Evolutionary conservation across 2,329 filamentous ascomycete genomes (phyloP).

Genomic region (Phoma sp.): DNA sequence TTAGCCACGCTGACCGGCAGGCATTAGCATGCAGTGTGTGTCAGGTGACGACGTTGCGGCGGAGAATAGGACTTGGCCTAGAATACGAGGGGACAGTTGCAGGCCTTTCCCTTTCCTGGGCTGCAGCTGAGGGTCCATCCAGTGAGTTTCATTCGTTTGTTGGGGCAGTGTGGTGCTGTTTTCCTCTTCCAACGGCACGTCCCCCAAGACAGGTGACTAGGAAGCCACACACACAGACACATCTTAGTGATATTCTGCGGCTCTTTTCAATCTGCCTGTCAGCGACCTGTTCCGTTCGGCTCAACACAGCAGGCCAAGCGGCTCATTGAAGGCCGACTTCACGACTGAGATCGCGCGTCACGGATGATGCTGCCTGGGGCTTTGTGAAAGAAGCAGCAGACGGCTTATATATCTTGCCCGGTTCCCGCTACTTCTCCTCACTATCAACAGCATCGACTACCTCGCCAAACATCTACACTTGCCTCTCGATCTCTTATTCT

Average conservation of each 20-base stretch:
- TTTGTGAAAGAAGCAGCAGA: not conserved
- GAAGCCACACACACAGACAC: not conserved
- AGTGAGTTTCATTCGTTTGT: conserved; percentile 21
- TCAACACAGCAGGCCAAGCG: not conserved
- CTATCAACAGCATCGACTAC: not conserved
- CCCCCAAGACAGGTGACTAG: conserved; percentile 19
- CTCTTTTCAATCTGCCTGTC: conserved; percentile 27
- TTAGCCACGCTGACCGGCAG: conserved; percentile 32
- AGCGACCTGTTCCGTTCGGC: conserved; percentile 20
- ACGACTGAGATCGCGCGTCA: conserved; percentile 2
- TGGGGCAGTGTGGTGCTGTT: conserved; percentile 1
- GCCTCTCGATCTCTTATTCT: too few species aligned
- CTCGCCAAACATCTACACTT: too few species aligned
- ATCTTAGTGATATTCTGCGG: conserved; percentile 30
- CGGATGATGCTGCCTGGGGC: conserved; percentile 1
- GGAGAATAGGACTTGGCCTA: conserved; percentile 21
- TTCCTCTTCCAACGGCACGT: not conserved
- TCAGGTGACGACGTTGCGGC: conserved; percentile 33
- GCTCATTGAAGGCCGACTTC: conserved; percentile 1
- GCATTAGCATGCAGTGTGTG: conserved; percentile 23
- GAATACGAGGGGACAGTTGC: conserved; percentile 21
- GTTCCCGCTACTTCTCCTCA: conserved; percentile 1
- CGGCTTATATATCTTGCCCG: conserved; percentile 5
- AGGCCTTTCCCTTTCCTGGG: too few species aligned
- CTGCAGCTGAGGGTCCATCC: not conserved